phyloP scores from a whole-genome alignment of 73 alveolate species.

The Uronychia setigera region DNA sequence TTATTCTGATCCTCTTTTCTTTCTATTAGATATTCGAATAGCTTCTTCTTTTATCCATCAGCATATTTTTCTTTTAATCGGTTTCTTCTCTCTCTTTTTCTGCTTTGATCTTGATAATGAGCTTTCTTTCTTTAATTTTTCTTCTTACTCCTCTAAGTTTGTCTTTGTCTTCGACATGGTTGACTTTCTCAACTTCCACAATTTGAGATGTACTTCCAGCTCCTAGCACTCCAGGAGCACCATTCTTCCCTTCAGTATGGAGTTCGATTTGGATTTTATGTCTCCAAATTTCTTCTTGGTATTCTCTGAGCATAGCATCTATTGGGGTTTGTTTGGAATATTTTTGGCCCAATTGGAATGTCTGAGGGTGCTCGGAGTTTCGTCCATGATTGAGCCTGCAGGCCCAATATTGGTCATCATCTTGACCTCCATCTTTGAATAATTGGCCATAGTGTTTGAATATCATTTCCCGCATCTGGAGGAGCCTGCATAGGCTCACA shows the following conservation, averaged over 20 bases:
- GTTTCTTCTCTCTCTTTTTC: conserved; percentile 73
- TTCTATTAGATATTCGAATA: conserved; percentile 64
- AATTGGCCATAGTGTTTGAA: too few relatives aligned
- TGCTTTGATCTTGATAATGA: conserved; percentile 68
- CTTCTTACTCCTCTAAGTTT: conserved; percentile 72
- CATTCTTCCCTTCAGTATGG: conserved; percentile 65
- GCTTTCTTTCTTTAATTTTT: conserved; percentile 79
- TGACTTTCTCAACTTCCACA: conserved; percentile 78
- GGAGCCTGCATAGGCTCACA: too few relatives aligned
- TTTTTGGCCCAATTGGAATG: conserved; percentile 96
- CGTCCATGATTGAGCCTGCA: conserved; percentile 95
- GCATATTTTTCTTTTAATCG: conserved; percentile 76
- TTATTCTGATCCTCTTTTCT: conserved; percentile 69
- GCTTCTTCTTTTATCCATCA: conserved; percentile 63
- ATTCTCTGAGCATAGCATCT: conserved; percentile 93
- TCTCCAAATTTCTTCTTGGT: conserved; percentile 89
- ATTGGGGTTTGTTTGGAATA: conserved; percentile 92
- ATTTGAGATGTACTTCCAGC: conserved; percentile 48
- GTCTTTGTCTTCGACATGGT: conserved; percentile 80
- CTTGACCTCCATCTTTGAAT: too few relatives aligned
- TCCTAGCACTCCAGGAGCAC: conserved; percentile 53
- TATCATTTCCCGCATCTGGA: too few relatives aligned
- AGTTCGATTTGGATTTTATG: conserved; percentile 66
- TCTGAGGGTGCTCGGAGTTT: conserved; percentile 94
- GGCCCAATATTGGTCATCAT: conserved; percentile 99